phyloP scores from a whole-genome alignment of 306 rosid genomes.

The Cucumis hystrix region DNA sequence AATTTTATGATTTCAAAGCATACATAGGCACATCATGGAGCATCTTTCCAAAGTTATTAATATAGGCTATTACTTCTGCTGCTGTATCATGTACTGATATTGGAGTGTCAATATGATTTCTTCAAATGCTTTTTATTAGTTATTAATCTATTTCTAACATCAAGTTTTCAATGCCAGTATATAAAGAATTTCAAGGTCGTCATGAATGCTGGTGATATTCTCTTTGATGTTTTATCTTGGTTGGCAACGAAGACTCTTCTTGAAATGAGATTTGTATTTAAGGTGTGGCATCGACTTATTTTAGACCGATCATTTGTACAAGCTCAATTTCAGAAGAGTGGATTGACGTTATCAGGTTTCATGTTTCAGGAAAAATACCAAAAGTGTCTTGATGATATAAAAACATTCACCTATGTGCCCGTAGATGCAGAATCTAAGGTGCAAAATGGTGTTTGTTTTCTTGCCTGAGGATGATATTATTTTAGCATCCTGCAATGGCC shows the following conservation, averaged over 20 bases:
- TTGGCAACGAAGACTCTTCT: constrained; percentile 24
- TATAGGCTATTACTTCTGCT: background rate
- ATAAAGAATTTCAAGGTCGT: constrained; percentile 12
- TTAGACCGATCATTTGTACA: constrained; percentile 26
- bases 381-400: constrained; percentile 22
- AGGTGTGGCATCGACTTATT: constrained; percentile 26
- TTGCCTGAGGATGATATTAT: constrained; percentile 42
- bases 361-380: constrained; percentile 29
- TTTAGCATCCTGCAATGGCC: constrained; percentile 35
- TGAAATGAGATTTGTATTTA: constrained; percentile 25
- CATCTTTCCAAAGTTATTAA: background rate
- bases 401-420: constrained; percentile 21
- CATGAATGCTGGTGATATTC: constrained; percentile 17
- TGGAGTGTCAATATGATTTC: background rate
- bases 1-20: background rate
- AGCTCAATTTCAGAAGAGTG: constrained; percentile 18
- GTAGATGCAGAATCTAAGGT: constrained; percentile 8
- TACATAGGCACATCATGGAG: background rate
- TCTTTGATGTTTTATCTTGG: constrained; percentile 23
- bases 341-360: constrained; percentile 26
- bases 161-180: background rate
- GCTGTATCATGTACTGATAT: background rate
- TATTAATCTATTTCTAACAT: background rate
- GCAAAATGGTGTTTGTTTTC: constrained; percentile 17
- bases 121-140: too few relatives aligned